A percentile compares a stretch with the other conserved stretches of the same genome.
These are phyloP conservation scores for Suillus clintonianus DNA, from an alignment of 768 basidiomycete genomes.

Conservation along the genomic window DNA sequence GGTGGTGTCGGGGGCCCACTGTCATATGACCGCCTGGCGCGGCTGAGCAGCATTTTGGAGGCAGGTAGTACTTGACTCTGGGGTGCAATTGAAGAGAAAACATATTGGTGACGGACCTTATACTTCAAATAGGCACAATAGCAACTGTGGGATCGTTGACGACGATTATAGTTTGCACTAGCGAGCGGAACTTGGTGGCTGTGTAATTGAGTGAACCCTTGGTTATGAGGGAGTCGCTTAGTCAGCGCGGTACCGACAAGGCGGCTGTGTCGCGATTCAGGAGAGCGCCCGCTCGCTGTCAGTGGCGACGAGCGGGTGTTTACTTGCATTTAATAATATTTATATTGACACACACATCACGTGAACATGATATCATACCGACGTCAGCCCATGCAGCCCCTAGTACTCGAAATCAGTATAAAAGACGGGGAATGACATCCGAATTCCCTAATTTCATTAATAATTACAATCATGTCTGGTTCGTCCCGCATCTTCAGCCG, in stretches of 20 bases:
- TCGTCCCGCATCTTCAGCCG: neutral
- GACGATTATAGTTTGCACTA: neutral
- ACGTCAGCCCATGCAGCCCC: neutral
- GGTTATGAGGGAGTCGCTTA: neutral
- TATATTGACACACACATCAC: neutral
- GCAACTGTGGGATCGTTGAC: neutral
- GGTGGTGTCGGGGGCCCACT: constrained; percentile 19
- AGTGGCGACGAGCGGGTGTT: neutral
- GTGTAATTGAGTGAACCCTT: neutral
- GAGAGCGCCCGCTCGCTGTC: neutral
- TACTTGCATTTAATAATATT: neutral
- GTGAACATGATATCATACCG: constrained; percentile 4
- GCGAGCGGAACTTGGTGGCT: neutral
- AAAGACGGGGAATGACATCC: neutral
- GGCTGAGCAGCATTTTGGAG: constrained; percentile 24
- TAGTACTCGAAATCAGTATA: neutral
- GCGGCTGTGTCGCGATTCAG: no score
- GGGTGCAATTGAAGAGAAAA: neutral
- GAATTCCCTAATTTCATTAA: neutral
- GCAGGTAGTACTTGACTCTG: constrained; percentile 1
- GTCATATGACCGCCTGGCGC: constrained; percentile 22
- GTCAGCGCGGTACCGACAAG: neutral
- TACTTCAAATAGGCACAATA: neutral
- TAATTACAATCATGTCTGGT: constrained; percentile 6
- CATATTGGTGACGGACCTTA: constrained; percentile 1